Percentiles rank a stretch among this genome's conserved stretches.
Evolutionary conservation across 73 alveolate species (phyloP).

Genomic region (Tetrahymena thermophila): DNA sequence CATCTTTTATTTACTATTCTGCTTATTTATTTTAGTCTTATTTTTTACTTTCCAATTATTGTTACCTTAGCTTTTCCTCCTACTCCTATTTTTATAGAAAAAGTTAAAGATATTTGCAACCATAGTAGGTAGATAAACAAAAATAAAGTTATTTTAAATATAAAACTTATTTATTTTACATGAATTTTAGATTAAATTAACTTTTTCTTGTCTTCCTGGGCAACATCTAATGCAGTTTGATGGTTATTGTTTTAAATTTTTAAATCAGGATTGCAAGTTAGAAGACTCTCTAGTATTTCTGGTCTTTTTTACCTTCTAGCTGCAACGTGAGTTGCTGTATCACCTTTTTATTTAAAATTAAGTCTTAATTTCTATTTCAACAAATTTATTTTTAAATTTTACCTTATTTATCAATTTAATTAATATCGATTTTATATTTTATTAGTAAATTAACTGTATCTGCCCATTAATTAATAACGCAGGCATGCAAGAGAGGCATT

Average conservation of each 20-base stretch:
- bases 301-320: neutral
- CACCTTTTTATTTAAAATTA: neutral
- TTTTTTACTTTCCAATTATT: neutral
- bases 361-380: too few species aligned
- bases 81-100: neutral
- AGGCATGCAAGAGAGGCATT: neutral
- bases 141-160: neutral
- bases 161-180: neutral
- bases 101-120: neutral
- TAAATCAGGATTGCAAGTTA: neutral
- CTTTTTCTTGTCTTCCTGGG: neutral
- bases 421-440: neutral
- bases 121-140: neutral
- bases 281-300: neutral
- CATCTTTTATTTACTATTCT: neutral
- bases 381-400: neutral
- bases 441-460: neutral
- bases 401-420: neutral
- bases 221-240: neutral
- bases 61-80: neutral
- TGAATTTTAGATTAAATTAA: neutral
- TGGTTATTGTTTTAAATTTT: neutral
- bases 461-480: neutral
- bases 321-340: neutral
- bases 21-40: neutral